Percentiles rank a stretch among this genome's conserved stretches.
Evolutionary conservation across 2,329 filamentous ascomycete species (phyloP).

Genomic region (Aspergillus ustus): DNA sequence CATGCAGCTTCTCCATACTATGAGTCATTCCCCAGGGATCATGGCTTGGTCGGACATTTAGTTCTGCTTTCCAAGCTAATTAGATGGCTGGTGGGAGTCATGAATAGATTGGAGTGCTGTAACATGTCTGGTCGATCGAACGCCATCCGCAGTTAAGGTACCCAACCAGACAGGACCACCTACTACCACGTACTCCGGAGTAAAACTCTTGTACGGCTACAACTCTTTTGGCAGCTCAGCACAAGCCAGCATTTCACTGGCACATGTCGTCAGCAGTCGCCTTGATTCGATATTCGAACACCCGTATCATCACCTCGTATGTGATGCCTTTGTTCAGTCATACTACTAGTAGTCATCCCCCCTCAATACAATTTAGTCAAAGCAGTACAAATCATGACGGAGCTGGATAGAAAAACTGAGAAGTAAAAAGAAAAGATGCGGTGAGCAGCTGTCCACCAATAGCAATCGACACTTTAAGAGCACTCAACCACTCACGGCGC

Average conservation of each 20-base stretch:
- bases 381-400: constrained; percentile 4
- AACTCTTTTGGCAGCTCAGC: constrained; percentile 2
- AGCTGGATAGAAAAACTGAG: constrained; percentile 19
- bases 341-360: background rate
- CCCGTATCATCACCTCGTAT: background rate
- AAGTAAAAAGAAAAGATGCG: constrained; percentile 34
- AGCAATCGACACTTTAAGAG: constrained; percentile 17
- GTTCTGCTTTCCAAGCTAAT: constrained; percentile 5
- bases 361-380: background rate
- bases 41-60: background rate
- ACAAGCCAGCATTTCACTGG: background rate
- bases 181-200: background rate
- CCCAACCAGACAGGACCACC: constrained; percentile 3
- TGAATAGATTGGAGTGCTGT: constrained; percentile 12
- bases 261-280: background rate
- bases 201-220: background rate
- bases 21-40: constrained; percentile 5
- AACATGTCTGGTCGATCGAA: constrained; percentile 8
- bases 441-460: constrained; percentile 38
- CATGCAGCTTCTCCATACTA: constrained; percentile 4
- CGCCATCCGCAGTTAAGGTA: constrained; percentile 10
- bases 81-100: constrained; percentile 8
- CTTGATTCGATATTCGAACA: background rate
- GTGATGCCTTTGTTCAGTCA: background rate
- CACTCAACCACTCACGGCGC: constrained; percentile 29